phyloP scores from a whole-genome alignment of 2,329 filamentous ascomycete species.

The Ophiostoma sp. region DNA sequence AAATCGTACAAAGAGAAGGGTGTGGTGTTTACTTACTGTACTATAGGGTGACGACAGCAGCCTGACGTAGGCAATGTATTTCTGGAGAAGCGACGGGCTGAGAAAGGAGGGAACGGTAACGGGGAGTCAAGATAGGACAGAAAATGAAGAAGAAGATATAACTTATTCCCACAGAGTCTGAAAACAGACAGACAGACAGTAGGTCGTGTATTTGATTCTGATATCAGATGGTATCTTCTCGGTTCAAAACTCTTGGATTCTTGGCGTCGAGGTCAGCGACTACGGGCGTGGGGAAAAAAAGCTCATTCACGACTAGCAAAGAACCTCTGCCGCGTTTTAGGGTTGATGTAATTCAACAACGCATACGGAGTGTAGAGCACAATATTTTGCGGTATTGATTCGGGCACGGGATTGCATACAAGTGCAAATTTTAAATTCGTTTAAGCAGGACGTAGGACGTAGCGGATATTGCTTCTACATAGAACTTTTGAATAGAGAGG shows the following conservation, averaged over 20 bases:
- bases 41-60: slow-evolving; percentile 17
- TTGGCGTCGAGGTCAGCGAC: neutral
- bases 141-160: neutral
- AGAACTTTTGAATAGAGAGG: neutral
- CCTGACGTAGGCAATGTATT: slow-evolving; percentile 9
- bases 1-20: neutral
- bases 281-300: no score
- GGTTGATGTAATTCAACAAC: neutral
- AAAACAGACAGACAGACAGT: neutral
- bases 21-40: no score
- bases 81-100: neutral
- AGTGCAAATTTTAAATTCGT: no score
- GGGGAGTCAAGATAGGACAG: neutral
- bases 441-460: no score
- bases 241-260: neutral
- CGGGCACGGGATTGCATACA: neutral
- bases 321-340: neutral
- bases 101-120: neutral
- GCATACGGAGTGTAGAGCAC: neutral
- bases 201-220: neutral
- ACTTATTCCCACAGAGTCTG: neutral
- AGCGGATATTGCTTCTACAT: no score
- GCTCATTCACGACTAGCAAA: neutral
- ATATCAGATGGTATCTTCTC: neutral
- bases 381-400: neutral